Conservation (phyloP, 148 eudicot species). For the Camellia japonica region DNA sequence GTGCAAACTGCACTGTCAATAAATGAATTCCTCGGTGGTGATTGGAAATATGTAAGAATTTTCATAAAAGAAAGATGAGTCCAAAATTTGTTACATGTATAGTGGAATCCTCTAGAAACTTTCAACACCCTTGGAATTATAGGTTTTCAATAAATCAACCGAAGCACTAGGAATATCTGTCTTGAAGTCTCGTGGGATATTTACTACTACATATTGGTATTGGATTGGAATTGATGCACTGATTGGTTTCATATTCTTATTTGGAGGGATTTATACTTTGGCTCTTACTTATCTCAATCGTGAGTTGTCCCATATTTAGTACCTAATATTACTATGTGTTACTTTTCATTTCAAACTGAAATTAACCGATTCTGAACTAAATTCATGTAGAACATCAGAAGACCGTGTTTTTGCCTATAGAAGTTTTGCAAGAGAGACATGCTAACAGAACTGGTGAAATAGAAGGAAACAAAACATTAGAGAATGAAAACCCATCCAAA, state of each 20-base stretch:
- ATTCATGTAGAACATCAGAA: not conserved
- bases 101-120: not conserved
- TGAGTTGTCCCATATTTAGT: not conserved
- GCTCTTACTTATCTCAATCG: conserved; percentile 2
- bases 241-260: not conserved
- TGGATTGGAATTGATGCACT: conserved; percentile 2
- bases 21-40: conserved; percentile 1
- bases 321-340: not conserved
- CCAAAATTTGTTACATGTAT: not conserved
- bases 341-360: not conserved
- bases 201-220: not conserved
- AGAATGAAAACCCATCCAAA: not conserved
- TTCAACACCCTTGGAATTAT: not conserved
- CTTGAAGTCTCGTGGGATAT: not conserved
- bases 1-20: not conserved
- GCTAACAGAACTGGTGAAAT: not conserved
- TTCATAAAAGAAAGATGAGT: not conserved
- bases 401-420: not conserved
- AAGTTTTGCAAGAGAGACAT: not conserved
- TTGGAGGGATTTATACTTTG: not conserved
- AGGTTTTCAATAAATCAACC: not conserved
- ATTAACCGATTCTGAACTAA: not conserved
- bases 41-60: conserved; percentile 5
- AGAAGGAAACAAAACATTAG: not conserved
- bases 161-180: not conserved